Conservation (phyloP, 768 basidiomycete species). For the Boletus sensibilis region DNA sequence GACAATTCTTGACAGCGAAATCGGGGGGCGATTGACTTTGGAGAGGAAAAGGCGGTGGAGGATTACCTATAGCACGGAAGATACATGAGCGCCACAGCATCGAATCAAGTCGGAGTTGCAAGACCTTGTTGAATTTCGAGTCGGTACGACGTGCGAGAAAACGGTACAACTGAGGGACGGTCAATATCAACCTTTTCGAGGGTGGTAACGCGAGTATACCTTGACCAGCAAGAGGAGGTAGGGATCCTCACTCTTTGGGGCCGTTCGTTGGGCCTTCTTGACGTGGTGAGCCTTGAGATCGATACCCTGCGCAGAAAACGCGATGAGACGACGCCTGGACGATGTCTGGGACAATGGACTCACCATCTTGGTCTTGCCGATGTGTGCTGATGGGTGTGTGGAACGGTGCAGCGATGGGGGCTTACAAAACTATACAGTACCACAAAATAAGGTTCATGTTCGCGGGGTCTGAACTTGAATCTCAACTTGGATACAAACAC, state of each 20-base stretch:
- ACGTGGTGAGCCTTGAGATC: slow-evolving; percentile 96
- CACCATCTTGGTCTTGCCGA: slow-evolving; percentile 79
- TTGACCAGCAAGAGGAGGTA: slow-evolving; percentile 98
- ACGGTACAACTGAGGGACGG: slow-evolving; percentile 78
- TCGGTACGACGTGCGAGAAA: slow-evolving; percentile 98
- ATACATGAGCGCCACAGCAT: slow-evolving; percentile 18
- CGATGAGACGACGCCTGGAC: slow-evolving; percentile 20
- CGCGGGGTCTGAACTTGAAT: slow-evolving; percentile 30
- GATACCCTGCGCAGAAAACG: slow-evolving; percentile 66
- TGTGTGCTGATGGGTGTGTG: slow-evolving; percentile 49
- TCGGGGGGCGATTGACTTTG: slow-evolving; percentile 94
- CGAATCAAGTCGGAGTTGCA: slow-evolving; percentile 4
- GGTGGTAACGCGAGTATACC: slow-evolving; percentile 45
- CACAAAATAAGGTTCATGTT: slow-evolving; percentile 36
- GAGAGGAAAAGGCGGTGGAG: slow-evolving; percentile 97
- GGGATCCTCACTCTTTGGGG: slow-evolving; percentile 98
- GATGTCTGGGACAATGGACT: slow-evolving; percentile 48
- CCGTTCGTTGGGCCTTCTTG: slow-evolving; percentile 93
- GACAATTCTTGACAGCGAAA: slow-evolving; percentile 90
- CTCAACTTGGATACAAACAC: slow-evolving; percentile 39
- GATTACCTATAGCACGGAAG: slow-evolving; percentile 57
- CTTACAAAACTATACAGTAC: slow-evolving; percentile 69
- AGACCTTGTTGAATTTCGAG: slow-evolving; percentile 91
- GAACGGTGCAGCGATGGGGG: slow-evolving; percentile 38
- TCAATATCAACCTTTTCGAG: slow-evolving; percentile 12